phyloP scores from a whole-genome alignment of 148 eudicot species.

The Diospyros lotus region DNA sequence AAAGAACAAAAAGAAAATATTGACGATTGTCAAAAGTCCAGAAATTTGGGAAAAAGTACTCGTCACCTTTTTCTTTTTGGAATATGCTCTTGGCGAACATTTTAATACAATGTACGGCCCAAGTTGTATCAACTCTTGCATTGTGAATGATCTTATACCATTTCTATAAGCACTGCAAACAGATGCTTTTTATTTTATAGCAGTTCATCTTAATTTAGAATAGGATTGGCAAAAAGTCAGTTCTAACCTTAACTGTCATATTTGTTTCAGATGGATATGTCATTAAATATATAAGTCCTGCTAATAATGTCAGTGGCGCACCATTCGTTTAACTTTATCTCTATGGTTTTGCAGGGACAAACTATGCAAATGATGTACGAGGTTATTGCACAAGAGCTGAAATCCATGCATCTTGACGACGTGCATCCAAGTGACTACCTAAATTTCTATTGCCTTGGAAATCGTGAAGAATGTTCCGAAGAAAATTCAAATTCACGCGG shows the following conservation, averaged over 20 bases:
- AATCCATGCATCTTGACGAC: conserved; percentile 39
- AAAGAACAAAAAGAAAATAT: background rate
- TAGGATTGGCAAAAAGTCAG: background rate
- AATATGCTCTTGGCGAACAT: background rate
- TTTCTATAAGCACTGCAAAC: background rate
- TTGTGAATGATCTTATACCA: background rate
- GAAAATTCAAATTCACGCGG: conserved; percentile 20
- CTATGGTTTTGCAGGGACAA: conserved; percentile 34
- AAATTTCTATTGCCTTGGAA: conserved; percentile 91
- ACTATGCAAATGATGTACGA: conserved; percentile 70
- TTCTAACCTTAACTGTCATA: background rate
- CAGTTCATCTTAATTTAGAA: background rate
- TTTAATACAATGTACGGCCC: background rate
- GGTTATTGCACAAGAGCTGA: conserved; percentile 60
- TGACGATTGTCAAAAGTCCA: background rate
- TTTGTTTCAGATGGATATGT: background rate
- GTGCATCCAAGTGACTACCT: conserved; percentile 73
- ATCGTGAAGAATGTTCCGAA: conserved; percentile 48
- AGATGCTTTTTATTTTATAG: background rate
- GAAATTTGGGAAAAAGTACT: background rate
- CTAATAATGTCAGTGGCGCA: background rate
- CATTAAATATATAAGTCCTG: background rate
- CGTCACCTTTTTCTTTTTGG: background rate
- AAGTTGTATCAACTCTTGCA: background rate
- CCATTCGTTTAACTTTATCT: background rate